Percentiles rank a stretch among this genome's conserved stretches.
Evolutionary conservation across 805 yeast genomes (phyloP).

Genomic region (Blastobotrys attinorum): DNA sequence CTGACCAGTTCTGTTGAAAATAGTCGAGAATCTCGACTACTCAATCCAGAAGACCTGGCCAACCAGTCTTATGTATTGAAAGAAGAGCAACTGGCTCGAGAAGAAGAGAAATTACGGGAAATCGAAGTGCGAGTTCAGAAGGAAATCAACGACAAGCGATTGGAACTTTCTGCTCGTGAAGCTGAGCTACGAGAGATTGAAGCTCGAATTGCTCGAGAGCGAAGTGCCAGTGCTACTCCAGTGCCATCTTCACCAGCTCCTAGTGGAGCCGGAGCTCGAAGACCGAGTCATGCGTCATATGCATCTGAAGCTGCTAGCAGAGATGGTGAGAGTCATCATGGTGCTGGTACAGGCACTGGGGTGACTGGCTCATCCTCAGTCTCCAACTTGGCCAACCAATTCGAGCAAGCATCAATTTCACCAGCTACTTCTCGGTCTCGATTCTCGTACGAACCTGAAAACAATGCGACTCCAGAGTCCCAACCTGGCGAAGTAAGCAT

Average conservation of each 20-base stretch:
- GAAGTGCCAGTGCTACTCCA: not conserved
- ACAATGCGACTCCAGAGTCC: not conserved
- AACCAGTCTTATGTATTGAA: slow-evolving; percentile 31
- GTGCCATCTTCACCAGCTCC: not conserved
- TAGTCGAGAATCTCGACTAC: slow-evolving; percentile 20
- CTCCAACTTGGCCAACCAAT: not conserved
- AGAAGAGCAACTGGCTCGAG: slow-evolving; percentile 36
- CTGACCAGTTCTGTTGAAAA: slow-evolving; percentile 28
- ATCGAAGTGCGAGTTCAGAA: slow-evolving; percentile 31
- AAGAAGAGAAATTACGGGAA: slow-evolving; percentile 31
- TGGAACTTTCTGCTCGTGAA: slow-evolving; percentile 32
- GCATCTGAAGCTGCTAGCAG: no score
- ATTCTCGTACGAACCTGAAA: not conserved
- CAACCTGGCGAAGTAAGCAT: not conserved
- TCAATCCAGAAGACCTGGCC: slow-evolving; percentile 33
- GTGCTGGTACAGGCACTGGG: not conserved
- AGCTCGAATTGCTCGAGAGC: slow-evolving; percentile 23
- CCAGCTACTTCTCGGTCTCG: not conserved
- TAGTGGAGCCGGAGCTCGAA: not conserved
- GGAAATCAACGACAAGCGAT: slow-evolving; percentile 32
- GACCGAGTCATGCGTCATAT: not conserved
- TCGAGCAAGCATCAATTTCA: not conserved
- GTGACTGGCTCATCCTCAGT: not conserved
- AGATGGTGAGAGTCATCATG: no score
- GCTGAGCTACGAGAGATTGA: slow-evolving; percentile 34